Conservation (phyloP, 768 basidiomycete species). For the Calocera viscosa region DNA sequence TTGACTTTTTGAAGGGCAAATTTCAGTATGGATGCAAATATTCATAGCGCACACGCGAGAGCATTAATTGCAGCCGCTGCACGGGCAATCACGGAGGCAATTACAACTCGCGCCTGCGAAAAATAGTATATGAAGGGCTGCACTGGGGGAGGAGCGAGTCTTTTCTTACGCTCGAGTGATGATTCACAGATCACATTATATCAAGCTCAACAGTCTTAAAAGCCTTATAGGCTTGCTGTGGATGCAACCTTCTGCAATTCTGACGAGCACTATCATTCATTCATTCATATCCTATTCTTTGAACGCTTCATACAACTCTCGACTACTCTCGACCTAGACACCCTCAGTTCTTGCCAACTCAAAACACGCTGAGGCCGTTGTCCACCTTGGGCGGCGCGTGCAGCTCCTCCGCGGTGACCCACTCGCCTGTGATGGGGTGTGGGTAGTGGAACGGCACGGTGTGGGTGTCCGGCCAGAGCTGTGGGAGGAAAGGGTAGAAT, state of each 20-base stretch:
- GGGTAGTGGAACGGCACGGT: slow-evolving; percentile 13
- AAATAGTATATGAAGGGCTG: neutral
- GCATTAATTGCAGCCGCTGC: neutral
- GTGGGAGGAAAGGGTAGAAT: neutral
- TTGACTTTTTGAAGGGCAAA: neutral
- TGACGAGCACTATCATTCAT: neutral
- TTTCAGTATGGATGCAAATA: neutral
- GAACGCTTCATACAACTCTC: neutral
- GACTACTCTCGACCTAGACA: neutral
- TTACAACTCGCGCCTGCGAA: neutral
- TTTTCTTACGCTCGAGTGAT: slow-evolving; percentile 6
- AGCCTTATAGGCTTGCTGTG: neutral
- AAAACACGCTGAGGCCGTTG: neutral
- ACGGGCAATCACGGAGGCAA: neutral
- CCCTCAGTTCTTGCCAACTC: neutral
- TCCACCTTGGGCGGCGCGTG: neutral
- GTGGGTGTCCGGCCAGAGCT: slow-evolving; percentile 10
- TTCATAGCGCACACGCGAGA: neutral
- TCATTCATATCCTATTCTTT: neutral
- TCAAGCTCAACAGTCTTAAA: slow-evolving; percentile 8
- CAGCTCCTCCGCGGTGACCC: slow-evolving; percentile 1
- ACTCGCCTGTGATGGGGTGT: slow-evolving; percentile 11
- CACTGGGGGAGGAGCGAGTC: neutral
- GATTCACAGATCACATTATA: slow-evolving; percentile 4
- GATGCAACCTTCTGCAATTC: slow-evolving; percentile 6